These are phyloP conservation scores for Gossypium thurberi DNA, from an alignment of 345 rosid species.

Conservation along the genomic window DNA sequence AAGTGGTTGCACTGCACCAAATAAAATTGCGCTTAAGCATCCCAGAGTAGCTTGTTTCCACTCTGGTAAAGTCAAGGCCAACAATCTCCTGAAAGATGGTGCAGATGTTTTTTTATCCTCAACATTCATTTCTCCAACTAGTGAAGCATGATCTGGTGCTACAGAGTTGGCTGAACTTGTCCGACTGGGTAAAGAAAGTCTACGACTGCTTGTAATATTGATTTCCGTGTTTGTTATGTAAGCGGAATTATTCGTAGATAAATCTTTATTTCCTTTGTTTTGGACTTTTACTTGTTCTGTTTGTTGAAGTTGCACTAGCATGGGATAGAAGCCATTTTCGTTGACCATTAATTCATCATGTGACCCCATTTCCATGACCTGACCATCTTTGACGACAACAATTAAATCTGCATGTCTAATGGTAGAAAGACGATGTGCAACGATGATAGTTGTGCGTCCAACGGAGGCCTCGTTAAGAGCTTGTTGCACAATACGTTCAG, in stretches of 20 bases:
- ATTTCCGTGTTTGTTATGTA: slow-evolving; percentile 28
- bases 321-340: slow-evolving; percentile 39
- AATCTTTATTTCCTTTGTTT: background rate
- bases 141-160: slow-evolving; percentile 14
- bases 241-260: slow-evolving; percentile 16
- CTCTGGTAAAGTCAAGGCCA: slow-evolving; percentile 55
- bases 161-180: slow-evolving; percentile 53
- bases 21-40: slow-evolving; percentile 46
- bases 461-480: slow-evolving; percentile 58
- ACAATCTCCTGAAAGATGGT: slow-evolving; percentile 52
- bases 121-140: slow-evolving; percentile 1
- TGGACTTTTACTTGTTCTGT: slow-evolving; percentile 6
- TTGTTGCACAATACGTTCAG: slow-evolving; percentile 61
- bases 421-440: slow-evolving; percentile 78
- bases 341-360: slow-evolving; percentile 52
- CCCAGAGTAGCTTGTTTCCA: slow-evolving; percentile 66
- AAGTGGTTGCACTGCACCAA: slow-evolving; percentile 59
- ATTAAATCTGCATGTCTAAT: slow-evolving; percentile 56
- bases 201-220: slow-evolving; percentile 31
- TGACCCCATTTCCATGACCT: slow-evolving; percentile 48
- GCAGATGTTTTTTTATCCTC: slow-evolving; percentile 21
- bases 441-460: slow-evolving; percentile 60
- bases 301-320: slow-evolving; percentile 50
- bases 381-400: slow-evolving; percentile 43
- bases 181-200: slow-evolving; percentile 44